Evolutionary conservation across 306 rosid species (phyloP), one percentile per base, ranked within the genome.

Genomic region (Prunus mume): DNA sequence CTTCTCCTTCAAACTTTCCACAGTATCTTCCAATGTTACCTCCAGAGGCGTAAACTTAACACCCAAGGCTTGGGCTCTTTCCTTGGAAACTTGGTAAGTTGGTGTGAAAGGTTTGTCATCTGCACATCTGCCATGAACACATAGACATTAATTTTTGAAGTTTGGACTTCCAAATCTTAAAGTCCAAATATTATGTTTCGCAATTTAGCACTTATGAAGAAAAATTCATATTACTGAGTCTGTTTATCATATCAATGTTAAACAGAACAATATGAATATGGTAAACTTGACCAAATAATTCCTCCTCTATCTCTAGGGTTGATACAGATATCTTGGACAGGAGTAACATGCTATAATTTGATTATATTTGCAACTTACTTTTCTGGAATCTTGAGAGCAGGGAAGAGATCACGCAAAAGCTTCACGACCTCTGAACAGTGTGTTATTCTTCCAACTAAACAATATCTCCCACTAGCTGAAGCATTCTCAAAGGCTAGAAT

Each of bases 381-480:
- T 25, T 84, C 77, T 57, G 93, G 68, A 79, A 92, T 79, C 68
- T 55, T 85, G 74, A 88, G 65, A 50, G 83, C 43, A 25, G 91
- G 93, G 78, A 75, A 88, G 41, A 87, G 20, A 65, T 80, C 71
- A 5, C 12, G 79, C 50, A 90, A 77, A 64, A 81, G 74, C 77
- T 71, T 72, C 65, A 78, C 71, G 20, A 83, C 17, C 45, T 89
- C 87, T 38, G 89, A 83, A 78, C 3, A 17, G 79, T 85, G 96
- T 11, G 12, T 45, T 34, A 85, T 82, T 43, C 72, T 80, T 70
- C 77, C 90, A 68, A 24, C 74, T 65, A 90, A 15, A 67, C 83
- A 83, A 75, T 87, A 87, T 71, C 97, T 87, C 69, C 96, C 93
- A 24, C 56, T 80, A 6, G 95, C 90, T 6, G 93, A 85, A 82